Evolutionary conservation across 2,329 filamentous ascomycete genomes (phyloP).

Genomic region (Arthrobotrys pseudoclavata): DNA sequence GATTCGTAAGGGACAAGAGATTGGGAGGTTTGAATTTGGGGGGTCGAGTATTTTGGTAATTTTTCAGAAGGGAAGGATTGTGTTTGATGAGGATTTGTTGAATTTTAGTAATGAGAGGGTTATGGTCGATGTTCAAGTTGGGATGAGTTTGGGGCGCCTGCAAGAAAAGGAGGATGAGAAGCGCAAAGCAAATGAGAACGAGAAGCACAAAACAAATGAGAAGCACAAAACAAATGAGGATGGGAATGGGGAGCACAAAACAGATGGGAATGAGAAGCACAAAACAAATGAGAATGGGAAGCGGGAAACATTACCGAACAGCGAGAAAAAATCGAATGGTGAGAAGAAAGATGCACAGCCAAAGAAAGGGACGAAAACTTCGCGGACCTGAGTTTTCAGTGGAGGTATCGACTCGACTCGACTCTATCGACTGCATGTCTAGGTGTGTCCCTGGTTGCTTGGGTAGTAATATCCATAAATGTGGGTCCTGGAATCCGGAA

Average conservation of each 20-base stretch:
- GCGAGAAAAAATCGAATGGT: background rate
- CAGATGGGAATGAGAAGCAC: background rate
- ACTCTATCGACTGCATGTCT: background rate
- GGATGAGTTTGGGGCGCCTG: conserved; percentile 65
- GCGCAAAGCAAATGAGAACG: background rate
- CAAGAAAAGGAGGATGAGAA: background rate
- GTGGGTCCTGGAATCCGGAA: background rate
- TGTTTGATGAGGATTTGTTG: conserved; percentile 66
- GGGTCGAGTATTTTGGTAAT: conserved; percentile 67
- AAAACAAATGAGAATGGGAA: background rate
- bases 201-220: background rate
- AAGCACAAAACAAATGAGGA: background rate
- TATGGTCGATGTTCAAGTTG: conserved; percentile 66
- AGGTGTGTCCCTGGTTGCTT: background rate
- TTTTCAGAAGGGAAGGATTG: conserved; percentile 66
- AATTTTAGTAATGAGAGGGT: conserved; percentile 65
- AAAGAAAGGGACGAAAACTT: background rate
- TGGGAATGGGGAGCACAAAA: background rate
- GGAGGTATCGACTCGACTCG: background rate
- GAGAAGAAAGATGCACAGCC: background rate
- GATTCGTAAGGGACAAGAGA: conserved; percentile 67
- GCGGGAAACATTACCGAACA: background rate
- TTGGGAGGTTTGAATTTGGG: conserved; percentile 67
- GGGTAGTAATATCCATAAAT: background rate
- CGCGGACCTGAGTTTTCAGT: too few relatives aligned